Evolutionary conservation across 2,329 filamentous ascomycete genomes (phyloP), one percentile per base, ranked within the genome.

Genomic region (Saccharata proteae): DNA sequence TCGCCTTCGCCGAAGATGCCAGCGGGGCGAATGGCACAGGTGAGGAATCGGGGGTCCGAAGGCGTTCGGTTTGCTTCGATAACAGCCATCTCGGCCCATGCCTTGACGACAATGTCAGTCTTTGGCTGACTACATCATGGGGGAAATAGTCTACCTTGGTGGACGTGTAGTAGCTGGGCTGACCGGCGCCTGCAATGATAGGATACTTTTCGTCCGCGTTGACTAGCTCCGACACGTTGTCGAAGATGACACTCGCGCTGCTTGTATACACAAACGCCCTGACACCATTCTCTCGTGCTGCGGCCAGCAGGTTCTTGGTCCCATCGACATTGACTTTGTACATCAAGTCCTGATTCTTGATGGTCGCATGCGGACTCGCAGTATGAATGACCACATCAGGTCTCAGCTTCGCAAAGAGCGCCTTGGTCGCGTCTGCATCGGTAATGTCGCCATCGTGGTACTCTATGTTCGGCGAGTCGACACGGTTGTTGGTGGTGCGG

Each of bases 261-360:
- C 61, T 66, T 12, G 65, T 69, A 44, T 66, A 67, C 11, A 71
- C 59, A 37, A 70, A 67, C 3, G 61, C 64, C 47, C 64, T 67
- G 24, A 66, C 62, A 3, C 61, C 61, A 3, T 55, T 50, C 41
- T 65, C 57, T 40, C 61, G 57, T 18, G 65, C 57, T 10, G 55
- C 62, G 36, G 59, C 47, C 15, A 69, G 43, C 30, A 70, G 45
- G 30, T 48, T 62, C 45, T 62, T 58, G 12, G 64, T 69, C 4
- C 66, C 67, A 12, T 59, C 54, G 11, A 69, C 57, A 34, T 69
- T 69, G 42, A 69, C 63, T 42, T 58, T 62, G 43, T 63, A 57
- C 44, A 61, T 59, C 30, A 64, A 46, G 40, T 57, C 58, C 17
- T 42, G 38, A 31, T 48, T 47, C 39, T 45, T 51, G 23, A 27